Base-by-base conservation (phyloP, 257 asterid species). In the Linaria vulgaris region DNA sequence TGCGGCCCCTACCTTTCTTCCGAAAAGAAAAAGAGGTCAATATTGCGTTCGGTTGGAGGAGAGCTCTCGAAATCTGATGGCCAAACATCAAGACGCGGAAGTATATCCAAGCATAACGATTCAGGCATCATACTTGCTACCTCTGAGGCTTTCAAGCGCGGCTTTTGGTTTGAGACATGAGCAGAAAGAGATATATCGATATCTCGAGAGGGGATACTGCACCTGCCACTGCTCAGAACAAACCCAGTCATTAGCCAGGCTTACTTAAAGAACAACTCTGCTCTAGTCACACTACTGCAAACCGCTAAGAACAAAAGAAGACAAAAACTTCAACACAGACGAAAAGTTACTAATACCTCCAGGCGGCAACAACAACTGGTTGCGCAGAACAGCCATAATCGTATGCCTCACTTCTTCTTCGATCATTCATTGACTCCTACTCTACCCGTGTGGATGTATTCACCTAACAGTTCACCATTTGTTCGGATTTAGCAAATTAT, bases 201-300 rank as follows among this genome's bases (percentile, higher is more conserved):
- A 31, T 71, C 65, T 30, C 58, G 74, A 55, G 59, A 65, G 9
- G 80, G 72, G 51, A 80, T 76, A 31, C 27, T 61, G 57, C 76
- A 76, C 79, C 73, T 76, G 43, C 82, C 85, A 70, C 85, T 80
- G 70, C 59, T 73, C 57, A 46, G 41, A 69, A 61, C 34, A 27
- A 27, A 15, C 66, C 41, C 56, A 61, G 57, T 46, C 22, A 38
- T 64, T 52, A 68, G 53, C 30, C 62, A 59, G 8, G 38, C 56
- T 11, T 21, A 7, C 23, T 16, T 0, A 51, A 21, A 23, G 1
- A 13, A 15, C 54, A 16, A 9, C 21, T 8, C 16, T n/a, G 16
- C 6, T 2, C 17, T 4, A 52, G 5, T 51, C 57, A 27, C 34
- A 27, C 4, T 51, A 10, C 20, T 6, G 2, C 15, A 16, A 51